Conservation (phyloP, 805 yeast genomes). For the Gaillardinia entomophila region DNA sequence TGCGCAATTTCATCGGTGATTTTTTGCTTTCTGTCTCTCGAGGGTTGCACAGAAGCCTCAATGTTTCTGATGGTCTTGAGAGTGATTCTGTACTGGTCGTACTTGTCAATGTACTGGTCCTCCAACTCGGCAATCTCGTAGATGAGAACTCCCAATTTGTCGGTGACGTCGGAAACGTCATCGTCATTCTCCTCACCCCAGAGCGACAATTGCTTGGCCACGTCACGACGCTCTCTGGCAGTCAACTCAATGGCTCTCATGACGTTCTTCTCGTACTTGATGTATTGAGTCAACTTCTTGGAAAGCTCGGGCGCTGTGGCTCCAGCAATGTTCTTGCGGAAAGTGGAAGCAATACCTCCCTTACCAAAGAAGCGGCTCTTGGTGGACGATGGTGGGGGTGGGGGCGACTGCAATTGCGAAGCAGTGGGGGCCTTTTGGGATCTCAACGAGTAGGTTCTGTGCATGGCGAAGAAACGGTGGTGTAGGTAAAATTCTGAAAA, state of each 20-base stretch:
- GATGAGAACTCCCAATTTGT: slow-evolving; percentile 76
- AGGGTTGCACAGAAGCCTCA: slow-evolving; percentile 83
- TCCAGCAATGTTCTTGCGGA: slow-evolving; percentile 72
- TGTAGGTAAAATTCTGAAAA: no score
- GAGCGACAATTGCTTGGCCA: slow-evolving; percentile 72
- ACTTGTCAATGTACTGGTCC: slow-evolving; percentile 79
- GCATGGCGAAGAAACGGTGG: slow-evolving; percentile 52
- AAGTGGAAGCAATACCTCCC: slow-evolving; percentile 55
- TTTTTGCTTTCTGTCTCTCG: slow-evolving; percentile 80
- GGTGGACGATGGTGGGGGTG: slow-evolving; percentile 92
- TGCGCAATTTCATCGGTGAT: slow-evolving; percentile 82
- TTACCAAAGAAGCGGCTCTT: slow-evolving; percentile 88
- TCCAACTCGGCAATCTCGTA: slow-evolving; percentile 83
- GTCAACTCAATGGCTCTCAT: slow-evolving; percentile 73
- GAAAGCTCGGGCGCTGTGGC: slow-evolving; percentile 76
- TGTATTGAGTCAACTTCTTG: slow-evolving; percentile 65
- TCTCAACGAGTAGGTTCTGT: slow-evolving; percentile 97
- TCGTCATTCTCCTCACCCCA: slow-evolving; percentile 91
- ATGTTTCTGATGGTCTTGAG: slow-evolving; percentile 77
- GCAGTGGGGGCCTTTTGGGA: slow-evolving; percentile 96
- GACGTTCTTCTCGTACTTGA: slow-evolving; percentile 78
- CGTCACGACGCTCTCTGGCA: slow-evolving; percentile 73
- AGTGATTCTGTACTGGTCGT: slow-evolving; percentile 82
- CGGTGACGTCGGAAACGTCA: slow-evolving; percentile 81
- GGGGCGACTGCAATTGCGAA: slow-evolving; percentile 86